Base-by-base conservation (phyloP, 2,329 filamentous ascomycete genomes). In the Aspergillus aculeatinus region DNA sequence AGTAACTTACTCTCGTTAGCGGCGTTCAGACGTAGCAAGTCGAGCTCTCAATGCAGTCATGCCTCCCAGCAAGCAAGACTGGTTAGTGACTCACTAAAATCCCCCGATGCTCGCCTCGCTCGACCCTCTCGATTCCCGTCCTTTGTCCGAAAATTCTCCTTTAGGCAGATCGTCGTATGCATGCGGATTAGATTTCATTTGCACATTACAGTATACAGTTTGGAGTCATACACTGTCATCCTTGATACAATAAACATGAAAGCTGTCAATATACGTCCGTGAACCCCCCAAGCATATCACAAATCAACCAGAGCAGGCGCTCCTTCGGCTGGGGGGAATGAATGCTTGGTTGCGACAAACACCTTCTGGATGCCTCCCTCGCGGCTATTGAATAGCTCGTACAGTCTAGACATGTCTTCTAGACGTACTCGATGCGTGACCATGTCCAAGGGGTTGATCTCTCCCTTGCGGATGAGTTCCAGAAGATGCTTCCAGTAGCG, bases 401-500 rank as follows among this genome's bases (percentile, higher is more conserved):
- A 91, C 0, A 89, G 80, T 68, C 85, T 84, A 59, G 85, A 87
- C 60, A 89, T 82, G 66, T 93, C 89, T 62, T 94, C 89, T 3
- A 96, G 81, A 31, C 83, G 82, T 55, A 92, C 85, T 12, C 91
- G 87, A 74, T 96, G 91, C 7, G 88, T 89, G 1, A 96, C 80
- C 90, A 96, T 96, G 72, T 90, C 87, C 39, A 89, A 76, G 0
- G 91, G 90, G 61, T 96, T 87, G 48, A 96, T 85, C 64, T 88
- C 82, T 33, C 87, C 86, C 23, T 80, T 81, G 68, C 87, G 83
- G 62, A 96, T 89, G 72, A 81, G 81, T 62, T 84, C 77, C 50
- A 95, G 80, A n/a, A 96, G 80, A 3, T 90, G 84, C 25, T 91
- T 82, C 92, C 91, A 96, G 78, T 96, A 95, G 69, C 88, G 85